Evolutionary conservation across 1,139 yeast species (phyloP), one percentile per base, ranked within the genome.

Genomic region (Yamadazyma diospyri): DNA sequence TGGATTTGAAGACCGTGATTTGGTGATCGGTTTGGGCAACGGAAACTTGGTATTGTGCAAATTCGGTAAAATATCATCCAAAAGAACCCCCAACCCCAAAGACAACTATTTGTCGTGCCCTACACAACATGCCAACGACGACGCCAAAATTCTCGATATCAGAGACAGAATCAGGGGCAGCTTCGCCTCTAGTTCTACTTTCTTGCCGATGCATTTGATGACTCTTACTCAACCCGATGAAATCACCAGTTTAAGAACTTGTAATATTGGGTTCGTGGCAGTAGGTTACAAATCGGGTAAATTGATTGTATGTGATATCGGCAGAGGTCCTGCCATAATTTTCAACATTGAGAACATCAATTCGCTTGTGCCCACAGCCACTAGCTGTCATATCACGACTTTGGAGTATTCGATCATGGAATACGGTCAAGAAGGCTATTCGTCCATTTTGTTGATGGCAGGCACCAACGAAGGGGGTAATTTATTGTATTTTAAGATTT

Each of bases 181-280:
- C 1, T 56, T 61, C 36, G 53, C 68, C 0, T 43, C 42, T 11
- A 45, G 63, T 1, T 51, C 60, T 4, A 57, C 66, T 0, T 88
- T 87, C 48, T 57, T 87, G 46, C 97, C 97, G 0, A 63, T 67
- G 16, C 69, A 75, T 28, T 66, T 68, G 26, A 46, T 69, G 34
- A 55, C 50, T 21, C 30, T 84, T 2, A 50, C 49, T 12, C 45
- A 44, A 4, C 62, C 64, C 5, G 74, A 70, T 20, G 42, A 41
- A 29, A 78, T 84, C 4, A 67, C 89, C 0, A 74, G 85, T 2
- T 46, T 89, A 31, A 70, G 72, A 35, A 73, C 84, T 55, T 80
- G 89, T 42, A 75, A 83, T 42, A 68, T 87, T 32, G 97, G 97
- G 0, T 88, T 92, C 61, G 86, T 84, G 4, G 95, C 88, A 1